phyloP scores from a whole-genome alignment of 1,284 basidiomycete genomes.

The Boletus sp. region DNA sequence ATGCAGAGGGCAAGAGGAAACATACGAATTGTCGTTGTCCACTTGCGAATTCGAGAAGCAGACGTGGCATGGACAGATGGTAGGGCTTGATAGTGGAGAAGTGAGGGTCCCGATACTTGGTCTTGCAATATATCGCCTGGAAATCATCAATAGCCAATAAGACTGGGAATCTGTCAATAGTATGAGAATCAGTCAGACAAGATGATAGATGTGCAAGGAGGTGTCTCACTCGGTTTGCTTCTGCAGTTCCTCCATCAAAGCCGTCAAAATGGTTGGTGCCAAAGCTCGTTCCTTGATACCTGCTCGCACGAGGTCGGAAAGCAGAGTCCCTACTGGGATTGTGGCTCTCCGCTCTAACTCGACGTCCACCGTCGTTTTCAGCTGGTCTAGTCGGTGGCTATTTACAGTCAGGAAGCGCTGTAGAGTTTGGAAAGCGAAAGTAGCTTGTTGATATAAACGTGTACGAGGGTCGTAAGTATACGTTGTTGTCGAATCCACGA shows the following conservation, averaged over 20 bases:
- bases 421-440: constrained; percentile 57
- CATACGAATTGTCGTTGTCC: constrained; percentile 67
- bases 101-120: constrained; percentile 76
- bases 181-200: constrained; percentile 2
- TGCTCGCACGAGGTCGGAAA: constrained; percentile 58
- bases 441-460: constrained; percentile 77
- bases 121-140: constrained; percentile 74
- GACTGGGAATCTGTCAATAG: constrained; percentile 55
- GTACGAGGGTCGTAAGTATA: constrained; percentile 76
- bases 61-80: constrained; percentile 77
- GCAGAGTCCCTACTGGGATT: constrained; percentile 46
- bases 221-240: constrained; percentile 56
- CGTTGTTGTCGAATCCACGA: constrained; percentile 76
- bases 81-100: constrained; percentile 71
- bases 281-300: constrained; percentile 52
- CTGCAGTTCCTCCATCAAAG: constrained; percentile 62
- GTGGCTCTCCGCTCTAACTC: constrained; percentile 45
- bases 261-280: constrained; percentile 64
- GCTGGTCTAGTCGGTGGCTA: constrained; percentile 35
- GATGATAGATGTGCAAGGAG: constrained; percentile 20
- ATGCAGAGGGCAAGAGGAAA: constrained; percentile 26
- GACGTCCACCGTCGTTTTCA: constrained; percentile 41
- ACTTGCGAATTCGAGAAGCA: constrained; percentile 73
- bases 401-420: constrained; percentile 59
- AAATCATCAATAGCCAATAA: constrained; percentile 85